Evolutionary conservation across 257 asterid genomes (phyloP), one percentile per base, ranked within the genome.

Genomic region (Solanum habrochaites): DNA sequence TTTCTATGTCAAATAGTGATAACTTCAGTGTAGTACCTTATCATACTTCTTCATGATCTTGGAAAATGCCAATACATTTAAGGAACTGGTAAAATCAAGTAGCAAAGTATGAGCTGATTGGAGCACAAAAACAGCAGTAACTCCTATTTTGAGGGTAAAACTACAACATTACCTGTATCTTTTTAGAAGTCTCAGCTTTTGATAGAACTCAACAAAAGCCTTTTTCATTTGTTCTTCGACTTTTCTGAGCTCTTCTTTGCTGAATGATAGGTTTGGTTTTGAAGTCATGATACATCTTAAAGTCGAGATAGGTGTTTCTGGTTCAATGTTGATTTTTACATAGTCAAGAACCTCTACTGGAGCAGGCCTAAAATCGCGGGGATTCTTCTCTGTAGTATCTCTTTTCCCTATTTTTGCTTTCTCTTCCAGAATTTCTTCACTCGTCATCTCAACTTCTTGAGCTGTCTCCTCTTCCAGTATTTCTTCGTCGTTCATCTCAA

Each of bases 11-110:
- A 69, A 58, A 40, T 1, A 2, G 25, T 77, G 39, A 8, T 25
- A 4, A 43, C 40, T 78, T 43, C 62, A 2, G 62, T 8, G 3
- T n/a, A 43, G 37, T 89, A 95, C 98, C 99, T 96, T 96, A 85
- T 96, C 97, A 82, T 95, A 95, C 92, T 96, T 96, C 96, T 95
- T 95, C 98, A 94, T 86, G 88, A 95, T 96, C 94, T 95, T 96
- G 70, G 95, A 94, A 89, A 93, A 91, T 43, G 99, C 99, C 90
- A 94, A 93, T 87, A 75, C 87, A 86, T 96, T 96, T 96, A 96
- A 88, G 93, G 93, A 96, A 89, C 99, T 94, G 92, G 18, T 83
- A 89, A 21, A 83, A 70, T 64, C 49, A 86, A 56, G 18, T 72
- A 72, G 60, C 82, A 47, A 13, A 27, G n/a, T 31, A 32, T 77